Conservation (phyloP, 441 rosid genomes). For the Populus trichocarpa region DNA sequence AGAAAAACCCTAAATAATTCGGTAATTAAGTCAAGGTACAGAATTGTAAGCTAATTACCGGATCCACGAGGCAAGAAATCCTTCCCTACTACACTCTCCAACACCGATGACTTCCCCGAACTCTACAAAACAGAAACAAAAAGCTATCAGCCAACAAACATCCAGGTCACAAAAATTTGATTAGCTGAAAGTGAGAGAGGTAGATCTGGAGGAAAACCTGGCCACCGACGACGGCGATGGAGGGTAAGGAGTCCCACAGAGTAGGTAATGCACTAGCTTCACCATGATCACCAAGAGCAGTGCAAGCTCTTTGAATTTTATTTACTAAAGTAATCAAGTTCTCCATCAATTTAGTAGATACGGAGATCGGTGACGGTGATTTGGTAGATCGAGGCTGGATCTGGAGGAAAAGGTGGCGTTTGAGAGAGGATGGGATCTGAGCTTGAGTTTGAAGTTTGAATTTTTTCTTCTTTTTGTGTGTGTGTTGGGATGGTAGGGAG, state of each 20-base stretch:
- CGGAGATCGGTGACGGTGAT: conserved; percentile 7
- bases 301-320: conserved; percentile 98
- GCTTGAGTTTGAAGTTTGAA: neutral
- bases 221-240: conserved; percentile 99
- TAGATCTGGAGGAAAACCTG: conserved; percentile 48
- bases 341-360: conserved; percentile 48
- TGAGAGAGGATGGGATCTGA: neutral
- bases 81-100: conserved; percentile 95
- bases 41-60: conserved; percentile 36
- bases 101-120: conserved; percentile 96
- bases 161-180: neutral
- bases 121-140: conserved; percentile 43
- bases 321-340: conserved; percentile 87
- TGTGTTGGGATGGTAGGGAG: neutral
- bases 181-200: neutral
- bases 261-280: conserved; percentile 88
- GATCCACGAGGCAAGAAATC: conserved; percentile 99
- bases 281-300: conserved; percentile 99
- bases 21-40: neutral
- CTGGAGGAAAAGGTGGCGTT: conserved; percentile 24
- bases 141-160: neutral
- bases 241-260: conserved; percentile 93
- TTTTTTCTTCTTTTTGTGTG: too few relatives aligned
- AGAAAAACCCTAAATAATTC: neutral
- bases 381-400: conserved; percentile 32